These are phyloP conservation scores for Aureobasidium namibiae DNA, from an alignment of 2,329 filamentous ascomycete species.

Conservation along the genomic window DNA sequence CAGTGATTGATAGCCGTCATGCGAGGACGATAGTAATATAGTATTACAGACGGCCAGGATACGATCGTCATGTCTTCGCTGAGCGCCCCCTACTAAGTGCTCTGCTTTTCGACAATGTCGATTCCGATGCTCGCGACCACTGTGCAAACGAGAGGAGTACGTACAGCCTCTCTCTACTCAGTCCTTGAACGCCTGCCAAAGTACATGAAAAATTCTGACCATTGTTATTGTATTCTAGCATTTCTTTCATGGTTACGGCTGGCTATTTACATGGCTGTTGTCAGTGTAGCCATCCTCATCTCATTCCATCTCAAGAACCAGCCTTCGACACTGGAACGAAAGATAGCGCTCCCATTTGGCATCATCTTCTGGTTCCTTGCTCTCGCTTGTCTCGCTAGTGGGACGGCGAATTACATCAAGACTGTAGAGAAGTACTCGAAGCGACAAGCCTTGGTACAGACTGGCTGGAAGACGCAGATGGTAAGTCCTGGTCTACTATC, in stretches of 20 bases:
- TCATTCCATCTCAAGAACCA: constrained; percentile 81
- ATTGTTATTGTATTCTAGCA: constrained; percentile 26
- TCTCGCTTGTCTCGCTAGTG: constrained; percentile 65
- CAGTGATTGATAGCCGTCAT: too few relatives aligned
- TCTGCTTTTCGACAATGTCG: constrained; percentile 65
- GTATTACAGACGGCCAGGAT: constrained; percentile 16
- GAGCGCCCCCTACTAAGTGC: constrained; percentile 57
- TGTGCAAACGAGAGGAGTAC: constrained; percentile 67
- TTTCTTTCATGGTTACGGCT: constrained; percentile 90
- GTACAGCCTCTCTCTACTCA: constrained; percentile 14
- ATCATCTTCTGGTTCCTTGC: constrained; percentile 81
- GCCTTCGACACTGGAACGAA: constrained; percentile 62
- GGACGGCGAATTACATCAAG: constrained; percentile 80
- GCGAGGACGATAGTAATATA: neutral
- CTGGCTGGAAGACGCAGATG: constrained; percentile 83
- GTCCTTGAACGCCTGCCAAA: neutral
- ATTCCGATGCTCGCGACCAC: constrained; percentile 68
- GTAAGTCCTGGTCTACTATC: constrained; percentile 37
- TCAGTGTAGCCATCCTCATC: constrained; percentile 81
- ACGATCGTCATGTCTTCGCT: constrained; percentile 44
- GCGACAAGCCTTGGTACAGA: constrained; percentile 77
- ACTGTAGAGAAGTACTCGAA: constrained; percentile 73
- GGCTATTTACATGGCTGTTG: constrained; percentile 82
- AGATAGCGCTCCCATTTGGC: constrained; percentile 75
- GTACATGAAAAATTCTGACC: too few relatives aligned